Conservation (phyloP, 768 basidiomycete species). For the Tulasnella sp. region DNA sequence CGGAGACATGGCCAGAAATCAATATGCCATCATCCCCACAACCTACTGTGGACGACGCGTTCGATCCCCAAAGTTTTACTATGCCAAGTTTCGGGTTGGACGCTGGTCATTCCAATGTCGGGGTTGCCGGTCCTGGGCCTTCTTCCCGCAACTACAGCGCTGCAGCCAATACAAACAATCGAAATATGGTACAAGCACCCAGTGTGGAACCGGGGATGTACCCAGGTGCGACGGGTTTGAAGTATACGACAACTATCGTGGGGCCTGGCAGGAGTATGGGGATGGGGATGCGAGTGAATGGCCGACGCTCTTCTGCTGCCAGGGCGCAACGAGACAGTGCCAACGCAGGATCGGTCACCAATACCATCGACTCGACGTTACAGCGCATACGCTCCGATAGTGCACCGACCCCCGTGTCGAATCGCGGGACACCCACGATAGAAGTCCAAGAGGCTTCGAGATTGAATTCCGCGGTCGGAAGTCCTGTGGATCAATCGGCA, state of each 20-base stretch:
- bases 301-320: slow-evolving; percentile 39
- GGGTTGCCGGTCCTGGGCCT: slow-evolving; percentile 24
- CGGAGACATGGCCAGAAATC: slow-evolving; percentile 76
- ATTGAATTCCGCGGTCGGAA: not conserved
- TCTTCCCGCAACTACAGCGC: slow-evolving; percentile 13
- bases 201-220: not conserved
- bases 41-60: slow-evolving; percentile 32
- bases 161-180: not conserved
- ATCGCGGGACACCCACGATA: not conserved
- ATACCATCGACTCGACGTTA: slow-evolving; percentile 8
- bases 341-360: not conserved
- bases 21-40: slow-evolving; percentile 55
- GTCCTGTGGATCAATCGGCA: not conserved
- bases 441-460: not conserved
- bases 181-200: not conserved
- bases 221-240: slow-evolving; percentile 41
- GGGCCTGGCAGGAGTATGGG: slow-evolving; percentile 54
- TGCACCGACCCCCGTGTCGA: slow-evolving; percentile 22
- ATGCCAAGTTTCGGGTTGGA: slow-evolving; percentile 31
- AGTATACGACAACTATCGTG: slow-evolving; percentile 84
- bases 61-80: not conserved
- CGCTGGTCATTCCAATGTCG: slow-evolving; percentile 29
- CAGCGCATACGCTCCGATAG: slow-evolving; percentile 21
- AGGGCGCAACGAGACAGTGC: not conserved
- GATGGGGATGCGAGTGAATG: slow-evolving; percentile 64